Conservation (phyloP, 2,329 filamentous ascomycete genomes). For the Penicillium sp. region DNA sequence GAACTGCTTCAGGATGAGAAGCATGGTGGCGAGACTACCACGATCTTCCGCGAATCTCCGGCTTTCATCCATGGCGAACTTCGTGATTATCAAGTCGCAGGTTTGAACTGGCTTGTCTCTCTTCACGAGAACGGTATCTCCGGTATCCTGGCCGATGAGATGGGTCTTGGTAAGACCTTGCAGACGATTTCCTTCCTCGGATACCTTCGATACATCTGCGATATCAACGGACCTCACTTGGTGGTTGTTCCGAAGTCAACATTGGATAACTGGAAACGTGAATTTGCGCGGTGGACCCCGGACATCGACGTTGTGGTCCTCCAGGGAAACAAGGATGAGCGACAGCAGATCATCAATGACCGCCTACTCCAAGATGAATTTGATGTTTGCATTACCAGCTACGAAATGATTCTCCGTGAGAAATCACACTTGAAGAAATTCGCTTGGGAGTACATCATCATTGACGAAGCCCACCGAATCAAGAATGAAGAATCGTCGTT, state of each 20-base stretch:
- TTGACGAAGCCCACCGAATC: slow-evolving; percentile 97
- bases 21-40: slow-evolving; percentile 79
- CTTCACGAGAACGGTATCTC: slow-evolving; percentile 98
- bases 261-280: slow-evolving; percentile 96
- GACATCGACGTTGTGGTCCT: slow-evolving; percentile 93
- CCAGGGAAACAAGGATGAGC: slow-evolving; percentile 93
- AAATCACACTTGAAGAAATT: slow-evolving; percentile 96
- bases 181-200: slow-evolving; percentile 97
- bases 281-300: slow-evolving; percentile 91
- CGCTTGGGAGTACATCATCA: slow-evolving; percentile 99
- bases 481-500: slow-evolving; percentile 99
- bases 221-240: slow-evolving; percentile 86
- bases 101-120: slow-evolving; percentile 96
- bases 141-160: slow-evolving; percentile 95
- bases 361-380: slow-evolving; percentile 93
- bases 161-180: slow-evolving; percentile 96
- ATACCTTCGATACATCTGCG: slow-evolving; percentile 87
- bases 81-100: slow-evolving; percentile 95
- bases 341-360: slow-evolving; percentile 82
- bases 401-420: slow-evolving; percentile 97
- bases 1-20: slow-evolving; percentile 86
- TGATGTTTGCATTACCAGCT: slow-evolving; percentile 96
- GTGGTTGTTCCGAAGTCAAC: slow-evolving; percentile 95
- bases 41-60: slow-evolving; percentile 91
- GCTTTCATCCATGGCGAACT: slow-evolving; percentile 84